Evolutionary conservation across 495 filamentous ascomycete species (phyloP).

Genomic region (Sphaerosporella brunnea): DNA sequence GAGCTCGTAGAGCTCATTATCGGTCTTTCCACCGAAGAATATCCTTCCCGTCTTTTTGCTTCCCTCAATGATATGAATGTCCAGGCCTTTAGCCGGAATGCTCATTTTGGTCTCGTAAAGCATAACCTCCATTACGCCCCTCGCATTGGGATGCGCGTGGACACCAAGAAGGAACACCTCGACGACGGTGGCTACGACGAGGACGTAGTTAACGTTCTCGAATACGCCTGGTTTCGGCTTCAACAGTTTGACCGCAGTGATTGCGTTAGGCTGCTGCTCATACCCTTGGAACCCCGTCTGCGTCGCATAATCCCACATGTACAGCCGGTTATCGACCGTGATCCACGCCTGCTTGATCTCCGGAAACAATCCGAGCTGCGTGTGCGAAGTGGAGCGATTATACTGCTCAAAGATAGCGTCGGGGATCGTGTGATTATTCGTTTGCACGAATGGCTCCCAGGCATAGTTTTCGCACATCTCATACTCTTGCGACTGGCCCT

Average conservation of each 20-base stretch:
- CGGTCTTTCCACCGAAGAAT: slow-evolving; percentile 67
- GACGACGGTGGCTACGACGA: slow-evolving; percentile 69
- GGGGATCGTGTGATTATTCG: slow-evolving; percentile 66
- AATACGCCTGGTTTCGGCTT: slow-evolving; percentile 64
- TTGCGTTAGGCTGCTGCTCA: slow-evolving; percentile 70
- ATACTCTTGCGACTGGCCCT: slow-evolving; percentile 82
- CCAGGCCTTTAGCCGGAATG: slow-evolving; percentile 48
- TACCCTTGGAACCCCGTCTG: slow-evolving; percentile 39
- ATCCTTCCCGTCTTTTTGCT: slow-evolving; percentile 64
- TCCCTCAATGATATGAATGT: slow-evolving; percentile 57
- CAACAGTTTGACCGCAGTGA: slow-evolving; percentile 68
- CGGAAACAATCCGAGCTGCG: slow-evolving; percentile 82
- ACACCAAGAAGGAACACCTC: slow-evolving; percentile 75
- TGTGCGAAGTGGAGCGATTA: slow-evolving; percentile 64
- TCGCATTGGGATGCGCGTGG: slow-evolving; percentile 37
- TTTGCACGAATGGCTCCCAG: slow-evolving; percentile 79
- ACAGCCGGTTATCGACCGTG: slow-evolving; percentile 83
- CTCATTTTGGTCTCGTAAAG: slow-evolving; percentile 76
- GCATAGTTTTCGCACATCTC: slow-evolving; percentile 47
- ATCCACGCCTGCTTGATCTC: slow-evolving; percentile 90
- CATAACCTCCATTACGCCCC: slow-evolving; percentile 50
- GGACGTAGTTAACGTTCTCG: slow-evolving; percentile 63
- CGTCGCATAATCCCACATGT: slow-evolving; percentile 87
- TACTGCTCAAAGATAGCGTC: slow-evolving; percentile 77
- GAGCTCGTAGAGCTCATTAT: slow-evolving; percentile 79